Base-by-base conservation (phyloP, 345 rosid species). In the Alliaria petiolata region DNA sequence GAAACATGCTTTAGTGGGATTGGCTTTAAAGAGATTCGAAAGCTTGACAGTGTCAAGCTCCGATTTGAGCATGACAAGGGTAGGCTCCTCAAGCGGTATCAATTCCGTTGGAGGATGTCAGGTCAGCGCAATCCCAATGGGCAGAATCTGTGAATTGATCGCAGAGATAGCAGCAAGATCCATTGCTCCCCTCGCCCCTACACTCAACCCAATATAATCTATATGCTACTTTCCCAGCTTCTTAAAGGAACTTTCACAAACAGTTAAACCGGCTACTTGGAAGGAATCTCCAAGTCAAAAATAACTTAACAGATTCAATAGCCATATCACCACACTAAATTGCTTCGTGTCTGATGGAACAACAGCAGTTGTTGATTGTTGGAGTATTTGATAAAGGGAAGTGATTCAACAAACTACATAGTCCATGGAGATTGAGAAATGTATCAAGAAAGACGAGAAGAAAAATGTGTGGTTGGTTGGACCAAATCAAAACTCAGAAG, bases 401-500 rank as follows among this genome's bases (percentile, higher is more conserved):
- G 53, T 11, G 47, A 57, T 57, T 11, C 46, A 49, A 57, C 61
- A 74, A 58, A 31, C 13, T 7, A n/a, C n/a, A n/a, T n/a, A n/a
- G n/a, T n/a, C n/a, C n/a, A n/a, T n/a, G n/a, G n/a, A n/a, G 10
- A 56, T 39, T 12, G 22, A 38, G 8, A 43, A 53, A 45, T 7
- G 30, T 54, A 36, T n/a, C 7, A n/a, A 17, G 6, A 50, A 17
- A 14, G 53, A 51, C 28, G 25, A 71, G 17, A 22, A 43, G 65
- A 11, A 56, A 51, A 56, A n/a, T 17, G 52, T 38, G 28, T 47
- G 22, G 50, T 30, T 73, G 67, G 53, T 38, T 36, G 50, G 51
- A 40, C 20, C 5, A 45, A 40, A 70, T 88, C 82, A 95, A 73
- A 83, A 73, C 68, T 89, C 99, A 0, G 87, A 84, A 0, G 98